Base-by-base conservation (phyloP, 768 basidiomycete species). In the Candolleomyces eurysporus region DNA sequence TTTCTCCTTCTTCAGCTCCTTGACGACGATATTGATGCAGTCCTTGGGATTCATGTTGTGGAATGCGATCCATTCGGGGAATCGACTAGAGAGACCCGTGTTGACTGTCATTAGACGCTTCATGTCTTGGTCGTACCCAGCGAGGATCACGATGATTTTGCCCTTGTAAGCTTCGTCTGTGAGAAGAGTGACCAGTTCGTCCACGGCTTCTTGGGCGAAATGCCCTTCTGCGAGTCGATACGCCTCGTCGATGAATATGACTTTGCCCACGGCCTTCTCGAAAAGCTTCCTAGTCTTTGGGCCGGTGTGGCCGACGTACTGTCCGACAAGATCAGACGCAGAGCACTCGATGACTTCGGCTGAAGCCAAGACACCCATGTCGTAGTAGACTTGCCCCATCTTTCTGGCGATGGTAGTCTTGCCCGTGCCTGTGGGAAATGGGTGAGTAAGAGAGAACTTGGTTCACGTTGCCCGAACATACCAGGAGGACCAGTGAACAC, bases 401-500 rank as follows among this genome's bases (percentile, higher is more conserved):
- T 86, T 87, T 4, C 83, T 72, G 2, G 86, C 84, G 0, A 78
- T 78, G 0, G 84, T 87, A 1, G 85, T 86, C 58, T 86, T 86
- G 10, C 84, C 86, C 0, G 85, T 85, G 4, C 84, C 85, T 85
- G 26, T 2, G 78, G 16, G 13, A 39, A 19, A 26, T 56, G 32
- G 42, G 43, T 21, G 17, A 46, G 19, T 6, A 46, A 17, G 17
- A 46, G 4, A 4, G 4, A 46, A 7, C 13, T 46, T 17, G 26
- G 6, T 16, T 54, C 17, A 32, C 45, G 30, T 21, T 14, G 10
- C 36, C 17, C 5, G 39, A 19, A 67, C 76, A 65, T 66, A 87
- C 83, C 88, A 62, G 88, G 89, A 5, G 88, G 89, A 0, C 89
- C 88, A 65, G 86, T 89, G 78, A 90, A 89, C 2, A 90, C 72